Conservation (phyloP, 225 moss, liverwort and hornwort species). For the Polytrichum commune region DNA sequence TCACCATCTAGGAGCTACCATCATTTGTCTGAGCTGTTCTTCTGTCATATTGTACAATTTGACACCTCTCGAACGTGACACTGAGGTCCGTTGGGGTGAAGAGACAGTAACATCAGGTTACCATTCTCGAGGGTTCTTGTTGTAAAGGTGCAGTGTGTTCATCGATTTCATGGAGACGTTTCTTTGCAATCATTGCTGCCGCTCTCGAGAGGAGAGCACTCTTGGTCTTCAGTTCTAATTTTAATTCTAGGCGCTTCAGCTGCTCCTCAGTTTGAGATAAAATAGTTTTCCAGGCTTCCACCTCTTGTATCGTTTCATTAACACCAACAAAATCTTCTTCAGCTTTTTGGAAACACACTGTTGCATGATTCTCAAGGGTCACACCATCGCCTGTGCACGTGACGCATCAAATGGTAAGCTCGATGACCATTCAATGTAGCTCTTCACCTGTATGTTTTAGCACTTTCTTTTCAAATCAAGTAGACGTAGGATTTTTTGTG, state of each 20-base stretch:
- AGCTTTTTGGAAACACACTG: conserved; percentile 27
- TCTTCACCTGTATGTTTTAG: not conserved
- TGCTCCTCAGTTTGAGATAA: conserved; percentile 32
- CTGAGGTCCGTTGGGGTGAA: not conserved
- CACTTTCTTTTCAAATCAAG: not conserved
- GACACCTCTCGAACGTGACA: not conserved
- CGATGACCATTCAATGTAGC: too few species aligned
- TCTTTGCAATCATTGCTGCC: conserved; percentile 30
- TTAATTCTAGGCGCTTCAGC: conserved; percentile 31
- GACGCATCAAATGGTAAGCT: not conserved
- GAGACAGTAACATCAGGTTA: not conserved
- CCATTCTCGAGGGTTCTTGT: not conserved
- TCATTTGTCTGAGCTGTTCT: too few species aligned
- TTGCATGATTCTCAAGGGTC: conserved; percentile 22
- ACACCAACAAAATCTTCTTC: conserved; percentile 31
- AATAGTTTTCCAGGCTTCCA: conserved; percentile 40
- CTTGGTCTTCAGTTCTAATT: conserved; percentile 39
- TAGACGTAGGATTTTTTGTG: not conserved
- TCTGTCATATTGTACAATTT: too few species aligned
- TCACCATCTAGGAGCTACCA: too few species aligned
- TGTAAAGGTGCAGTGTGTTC: not conserved
- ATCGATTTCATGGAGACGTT: conserved; percentile 6
- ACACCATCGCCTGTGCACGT: conserved; percentile 1
- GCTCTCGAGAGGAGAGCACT: conserved; percentile 40
- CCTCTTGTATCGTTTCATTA: conserved; percentile 46